Conservation (phyloP, 495 filamentous ascomycete genomes). For the Rhypophila decipiens region DNA sequence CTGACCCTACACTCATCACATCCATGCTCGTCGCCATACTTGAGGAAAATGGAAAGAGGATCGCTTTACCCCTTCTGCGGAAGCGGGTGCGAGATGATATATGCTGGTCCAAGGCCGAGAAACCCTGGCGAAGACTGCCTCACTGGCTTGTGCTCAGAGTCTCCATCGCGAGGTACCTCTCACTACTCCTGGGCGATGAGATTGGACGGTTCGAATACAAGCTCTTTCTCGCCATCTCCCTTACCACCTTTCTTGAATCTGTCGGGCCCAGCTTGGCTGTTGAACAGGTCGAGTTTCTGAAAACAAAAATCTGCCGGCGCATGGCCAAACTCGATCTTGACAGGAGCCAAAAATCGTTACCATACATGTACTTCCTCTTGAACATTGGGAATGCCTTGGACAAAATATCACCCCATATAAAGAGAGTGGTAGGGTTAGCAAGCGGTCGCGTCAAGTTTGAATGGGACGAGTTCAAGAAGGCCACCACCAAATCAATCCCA, state of each 20-base stretch:
- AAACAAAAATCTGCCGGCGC: slow-evolving; percentile 53
- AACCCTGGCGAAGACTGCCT: slow-evolving; percentile 53
- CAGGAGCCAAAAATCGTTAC: not conserved
- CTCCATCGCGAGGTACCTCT: slow-evolving; percentile 42
- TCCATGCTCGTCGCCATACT: slow-evolving; percentile 52
- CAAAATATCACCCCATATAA: slow-evolving; percentile 11
- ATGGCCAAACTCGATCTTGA: slow-evolving; percentile 53
- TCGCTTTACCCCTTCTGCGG: slow-evolving; percentile 28
- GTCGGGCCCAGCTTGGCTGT: not conserved
- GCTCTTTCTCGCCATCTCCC: slow-evolving; percentile 40
- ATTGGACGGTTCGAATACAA: slow-evolving; percentile 53
- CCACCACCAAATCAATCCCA: slow-evolving; percentile 28
- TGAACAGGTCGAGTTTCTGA: slow-evolving; percentile 29
- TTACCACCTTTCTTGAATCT: slow-evolving; percentile 37
- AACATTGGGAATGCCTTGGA: slow-evolving; percentile 13
- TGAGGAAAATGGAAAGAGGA: slow-evolving; percentile 41
- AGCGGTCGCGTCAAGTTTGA: slow-evolving; percentile 8
- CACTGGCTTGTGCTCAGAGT: slow-evolving; percentile 58
- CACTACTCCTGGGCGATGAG: slow-evolving; percentile 34
- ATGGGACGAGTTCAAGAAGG: slow-evolving; percentile 26
- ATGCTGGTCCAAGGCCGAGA: slow-evolving; percentile 32
- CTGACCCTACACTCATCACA: slow-evolving; percentile 45
- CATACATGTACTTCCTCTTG: not conserved
- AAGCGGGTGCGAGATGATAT: slow-evolving; percentile 60
- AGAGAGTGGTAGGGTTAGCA: slow-evolving; percentile 11